phyloP scores from a whole-genome alignment of 108 stramenopile genomes.

The Hondaea fermentalgiana region DNA sequence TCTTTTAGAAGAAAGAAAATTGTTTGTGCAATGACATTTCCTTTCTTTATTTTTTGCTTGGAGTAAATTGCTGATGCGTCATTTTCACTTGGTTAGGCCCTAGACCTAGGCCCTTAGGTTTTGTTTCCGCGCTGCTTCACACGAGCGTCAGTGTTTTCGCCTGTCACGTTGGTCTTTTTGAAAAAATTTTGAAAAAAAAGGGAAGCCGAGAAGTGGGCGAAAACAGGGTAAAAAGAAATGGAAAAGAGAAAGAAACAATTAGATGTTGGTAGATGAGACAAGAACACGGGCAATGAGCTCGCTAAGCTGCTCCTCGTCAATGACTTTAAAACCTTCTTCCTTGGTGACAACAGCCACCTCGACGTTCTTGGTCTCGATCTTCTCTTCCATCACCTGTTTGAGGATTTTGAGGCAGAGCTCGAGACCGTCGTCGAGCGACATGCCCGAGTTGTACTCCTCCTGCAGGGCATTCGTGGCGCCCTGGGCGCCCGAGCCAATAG shows the following conservation, averaged over 20 bases:
- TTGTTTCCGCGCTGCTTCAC: no score
- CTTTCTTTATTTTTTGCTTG: neutral
- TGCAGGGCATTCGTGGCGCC: slow-evolving; percentile 86
- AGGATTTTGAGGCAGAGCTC: slow-evolving; percentile 76
- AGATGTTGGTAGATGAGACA: neutral
- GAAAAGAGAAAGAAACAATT: neutral
- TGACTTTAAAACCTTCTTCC: neutral
- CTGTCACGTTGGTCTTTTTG: no score
- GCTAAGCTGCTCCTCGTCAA: neutral
- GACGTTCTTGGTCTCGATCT: slow-evolving; percentile 86
- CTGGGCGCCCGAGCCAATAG: slow-evolving; percentile 93
- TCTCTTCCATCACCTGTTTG: slow-evolving; percentile 99
- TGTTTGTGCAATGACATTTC: neutral
- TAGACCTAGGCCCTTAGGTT: no score
- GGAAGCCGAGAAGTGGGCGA: neutral
- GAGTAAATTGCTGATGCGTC: neutral
- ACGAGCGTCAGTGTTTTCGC: no score
- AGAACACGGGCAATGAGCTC: neutral
- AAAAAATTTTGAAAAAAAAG: neutral
- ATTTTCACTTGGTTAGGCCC: neutral
- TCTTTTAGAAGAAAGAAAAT: neutral
- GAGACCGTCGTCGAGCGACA: slow-evolving; percentile 91
- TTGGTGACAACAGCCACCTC: slow-evolving; percentile 80
- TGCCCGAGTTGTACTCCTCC: slow-evolving; percentile 80
- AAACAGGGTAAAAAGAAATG: neutral